Conservation (phyloP, 352 stramenopile species). For the Phytopythium oedochilum region DNA sequence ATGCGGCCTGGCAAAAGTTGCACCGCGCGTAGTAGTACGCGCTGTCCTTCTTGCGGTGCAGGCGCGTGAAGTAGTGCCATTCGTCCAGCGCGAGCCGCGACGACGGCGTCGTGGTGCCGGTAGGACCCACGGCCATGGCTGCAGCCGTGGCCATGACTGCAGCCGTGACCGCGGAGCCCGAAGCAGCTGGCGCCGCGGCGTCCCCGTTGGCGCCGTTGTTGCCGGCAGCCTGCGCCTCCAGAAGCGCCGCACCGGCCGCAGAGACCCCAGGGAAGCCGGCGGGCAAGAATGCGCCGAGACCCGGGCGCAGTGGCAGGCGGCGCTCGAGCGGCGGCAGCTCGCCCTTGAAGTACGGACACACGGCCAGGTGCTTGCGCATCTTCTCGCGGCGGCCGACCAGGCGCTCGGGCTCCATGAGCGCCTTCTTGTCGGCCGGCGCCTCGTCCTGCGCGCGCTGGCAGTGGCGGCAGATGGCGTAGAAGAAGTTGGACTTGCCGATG, state of each 20-base stretch:
- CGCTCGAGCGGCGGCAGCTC: slow-evolving; percentile 51
- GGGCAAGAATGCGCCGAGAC: slow-evolving; percentile 16
- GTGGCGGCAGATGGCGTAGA: slow-evolving; percentile 64
- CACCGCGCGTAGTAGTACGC: slow-evolving; percentile 73
- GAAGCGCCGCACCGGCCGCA: background rate
- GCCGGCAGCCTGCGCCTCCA: background rate
- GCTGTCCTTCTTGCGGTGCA: slow-evolving; percentile 70
- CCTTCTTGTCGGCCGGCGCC: slow-evolving; percentile 46
- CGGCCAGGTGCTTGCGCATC: slow-evolving; percentile 65
- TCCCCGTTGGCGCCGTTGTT: slow-evolving; percentile 2
- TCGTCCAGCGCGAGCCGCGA: slow-evolving; percentile 59
- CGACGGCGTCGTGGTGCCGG: slow-evolving; percentile 8
- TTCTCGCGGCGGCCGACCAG: slow-evolving; percentile 73
- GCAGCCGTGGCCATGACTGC: background rate
- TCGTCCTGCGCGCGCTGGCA: slow-evolving; percentile 62
- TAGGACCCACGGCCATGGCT: background rate
- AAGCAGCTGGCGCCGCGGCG: background rate
- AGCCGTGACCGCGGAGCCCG: background rate
- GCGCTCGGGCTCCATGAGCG: slow-evolving; percentile 48
- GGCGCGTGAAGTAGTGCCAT: slow-evolving; percentile 74
- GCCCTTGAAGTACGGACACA: slow-evolving; percentile 62
- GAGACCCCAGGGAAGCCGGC: background rate
- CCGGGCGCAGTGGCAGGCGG: slow-evolving; percentile 14
- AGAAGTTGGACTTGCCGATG: slow-evolving; percentile 84
- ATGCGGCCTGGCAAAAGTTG: slow-evolving; percentile 78